Evolutionary conservation across 2,329 filamentous ascomycete genomes (phyloP), one percentile per base, ranked within the genome.

Genomic region (Fusarium sp.): DNA sequence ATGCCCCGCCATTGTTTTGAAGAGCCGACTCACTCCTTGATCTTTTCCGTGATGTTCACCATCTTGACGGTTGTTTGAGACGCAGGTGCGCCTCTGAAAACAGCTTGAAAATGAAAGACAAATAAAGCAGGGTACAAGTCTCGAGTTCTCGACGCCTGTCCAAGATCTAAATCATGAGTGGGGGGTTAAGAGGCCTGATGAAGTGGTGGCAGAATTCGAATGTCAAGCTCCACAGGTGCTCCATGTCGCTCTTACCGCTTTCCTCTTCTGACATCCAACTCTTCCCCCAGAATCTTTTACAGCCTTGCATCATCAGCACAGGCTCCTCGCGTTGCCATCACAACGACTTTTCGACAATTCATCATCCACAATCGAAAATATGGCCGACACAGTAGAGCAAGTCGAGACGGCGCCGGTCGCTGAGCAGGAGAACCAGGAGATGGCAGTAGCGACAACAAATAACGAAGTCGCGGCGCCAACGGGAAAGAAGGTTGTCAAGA

Each of bases 1-100:
- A 55, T 50, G 52, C 64, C 54, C 54, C 57, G 42, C 64, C 49
- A 60, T 50, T 7, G 16, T 20, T 18, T 26, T 30, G 20, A 37
- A 34, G 44, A 33, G 18, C 20, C 31, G 20, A 79, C 90, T 77
- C 82, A 97, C 95, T 98, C 96, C 87, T 99, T 99, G 85, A 99
- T 99, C 88, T 97, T 98, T 57, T 99, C 97, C 72, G 96, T 98
- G 73, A 99, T 99, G 85, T 98, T 98, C 81, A 98, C 96, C 96
- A 99, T 99, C 76, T 83, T 87, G 81, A 57, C 69, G 69, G 65
- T 59, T 66, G 65, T 75, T 75, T 38, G 55, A 74, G 54, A 68
- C 71, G 70, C 60, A 4, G 57, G 58, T 63, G 63, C 72, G 72
- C 50, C 71, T 69, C 59, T 60, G 38, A 42, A 65, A 55, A 59